A percentile compares a stretch with the other conserved stretches of the same genome.
Conservation (phyloP, 2,329 filamentous ascomycete species). For the Berkeleyomyces rouxiae region DNA sequence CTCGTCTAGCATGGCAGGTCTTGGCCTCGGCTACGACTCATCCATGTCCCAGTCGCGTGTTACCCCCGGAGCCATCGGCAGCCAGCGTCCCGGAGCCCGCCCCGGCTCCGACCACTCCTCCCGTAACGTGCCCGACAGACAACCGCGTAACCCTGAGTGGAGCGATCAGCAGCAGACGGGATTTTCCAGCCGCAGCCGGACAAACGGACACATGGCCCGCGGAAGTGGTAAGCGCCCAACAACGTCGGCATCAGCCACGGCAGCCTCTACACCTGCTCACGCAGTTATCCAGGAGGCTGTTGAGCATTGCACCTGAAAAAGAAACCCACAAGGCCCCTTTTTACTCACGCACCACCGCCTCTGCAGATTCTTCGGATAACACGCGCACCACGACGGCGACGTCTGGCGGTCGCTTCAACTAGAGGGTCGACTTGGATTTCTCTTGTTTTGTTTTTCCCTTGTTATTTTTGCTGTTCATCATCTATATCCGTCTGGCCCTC, state of each 20-base stretch:
- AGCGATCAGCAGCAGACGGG: conserved; percentile 30
- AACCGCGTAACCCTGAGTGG: conserved; percentile 49
- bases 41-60: conserved; percentile 24
- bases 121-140: conserved; percentile 38
- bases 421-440: neutral
- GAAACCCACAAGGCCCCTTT: neutral
- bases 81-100: conserved; percentile 36
- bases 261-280: neutral
- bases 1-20: conserved; percentile 3
- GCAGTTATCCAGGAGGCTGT: neutral
- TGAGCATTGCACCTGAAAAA: conserved; percentile 15
- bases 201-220: conserved; percentile 44
- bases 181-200: conserved; percentile 36
- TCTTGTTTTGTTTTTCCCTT: neutral
- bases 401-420: conserved; percentile 17
- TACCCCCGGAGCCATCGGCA: conserved; percentile 46
- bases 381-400: conserved; percentile 24
- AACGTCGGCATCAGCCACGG: neutral
- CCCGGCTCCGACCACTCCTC: conserved; percentile 12
- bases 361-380: conserved; percentile 28
- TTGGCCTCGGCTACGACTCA: conserved; percentile 7
- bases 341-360: neutral
- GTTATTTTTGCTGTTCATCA: conserved; percentile 2
- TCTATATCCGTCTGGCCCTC: neutral
- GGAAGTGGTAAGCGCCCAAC: conserved; percentile 35